Conservation (phyloP, 768 basidiomycete species). For the Leccinum aurantiacum region DNA sequence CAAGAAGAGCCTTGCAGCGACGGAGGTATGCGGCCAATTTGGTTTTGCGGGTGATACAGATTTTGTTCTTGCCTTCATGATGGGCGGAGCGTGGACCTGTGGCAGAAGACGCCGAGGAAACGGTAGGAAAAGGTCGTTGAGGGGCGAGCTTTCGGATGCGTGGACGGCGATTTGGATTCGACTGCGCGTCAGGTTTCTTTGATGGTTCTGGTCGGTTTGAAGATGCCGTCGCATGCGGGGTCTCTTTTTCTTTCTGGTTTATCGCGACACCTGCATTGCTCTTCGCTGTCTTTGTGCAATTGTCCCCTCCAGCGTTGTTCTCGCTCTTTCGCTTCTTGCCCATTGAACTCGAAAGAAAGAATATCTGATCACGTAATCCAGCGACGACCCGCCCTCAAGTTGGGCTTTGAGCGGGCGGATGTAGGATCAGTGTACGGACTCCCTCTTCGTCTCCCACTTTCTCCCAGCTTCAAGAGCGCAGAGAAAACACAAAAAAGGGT, state of each 20-base stretch:
- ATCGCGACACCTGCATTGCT: not conserved
- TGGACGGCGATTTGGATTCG: slow-evolving; percentile 21
- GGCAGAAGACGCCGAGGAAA: slow-evolving; percentile 71
- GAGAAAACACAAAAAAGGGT: slow-evolving; percentile 16
- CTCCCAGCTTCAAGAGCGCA: slow-evolving; percentile 21
- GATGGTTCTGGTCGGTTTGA: slow-evolving; percentile 2
- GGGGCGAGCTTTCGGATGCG: slow-evolving; percentile 68
- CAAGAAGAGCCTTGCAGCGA: slow-evolving; percentile 69
- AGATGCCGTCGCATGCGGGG: slow-evolving; percentile 1
- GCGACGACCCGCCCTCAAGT: slow-evolving; percentile 24
- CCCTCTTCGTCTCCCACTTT: slow-evolving; percentile 22
- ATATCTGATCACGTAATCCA: slow-evolving; percentile 12
- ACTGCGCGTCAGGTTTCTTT: slow-evolving; percentile 2
- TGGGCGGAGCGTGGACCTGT: slow-evolving; percentile 80
- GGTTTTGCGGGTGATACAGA: slow-evolving; percentile 79
- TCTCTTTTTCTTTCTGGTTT: slow-evolving; percentile 5
- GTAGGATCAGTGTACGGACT: slow-evolving; percentile 4
- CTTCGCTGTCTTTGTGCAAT: slow-evolving; percentile 21
- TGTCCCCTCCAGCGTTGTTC: not conserved
- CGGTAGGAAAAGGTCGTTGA: slow-evolving; percentile 72
- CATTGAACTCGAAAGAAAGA: slow-evolving; percentile 8
- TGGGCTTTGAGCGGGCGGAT: slow-evolving; percentile 9
- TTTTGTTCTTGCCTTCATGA: slow-evolving; percentile 76
- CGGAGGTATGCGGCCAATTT: slow-evolving; percentile 70
- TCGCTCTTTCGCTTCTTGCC: slow-evolving; percentile 26